A percentile compares a stretch with the other conserved stretches of the same genome.
Conservation (phyloP, 768 basidiomycete genomes). For the Cyclocybe cylindracea region DNA sequence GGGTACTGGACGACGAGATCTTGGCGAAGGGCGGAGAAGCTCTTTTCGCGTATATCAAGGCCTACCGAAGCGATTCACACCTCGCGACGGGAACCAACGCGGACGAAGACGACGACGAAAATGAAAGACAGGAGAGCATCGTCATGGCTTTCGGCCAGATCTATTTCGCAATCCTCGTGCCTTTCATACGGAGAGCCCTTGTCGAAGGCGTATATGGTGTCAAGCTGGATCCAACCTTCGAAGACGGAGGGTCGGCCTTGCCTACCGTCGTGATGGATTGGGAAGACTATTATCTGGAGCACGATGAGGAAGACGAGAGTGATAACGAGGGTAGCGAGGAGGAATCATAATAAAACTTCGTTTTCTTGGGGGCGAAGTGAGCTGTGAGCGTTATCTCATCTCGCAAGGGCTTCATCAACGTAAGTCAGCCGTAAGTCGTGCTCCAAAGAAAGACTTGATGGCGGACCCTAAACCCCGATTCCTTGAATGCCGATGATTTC, state of each 20-base stretch:
- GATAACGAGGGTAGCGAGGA: constrained; percentile 3
- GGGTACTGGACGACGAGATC: constrained; percentile 48
- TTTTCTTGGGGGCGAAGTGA: too few species aligned
- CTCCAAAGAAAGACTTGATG: too few species aligned
- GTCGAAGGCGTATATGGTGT: constrained; percentile 74
- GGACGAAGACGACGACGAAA: constrained; percentile 17
- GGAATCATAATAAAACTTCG: constrained; percentile 2
- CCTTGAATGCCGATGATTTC: too few species aligned
- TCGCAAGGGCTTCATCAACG: too few species aligned
- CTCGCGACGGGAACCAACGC: constrained; percentile 5
- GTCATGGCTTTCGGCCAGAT: constrained; percentile 51
- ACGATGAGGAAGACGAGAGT: constrained; percentile 14
- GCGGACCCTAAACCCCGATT: too few species aligned
- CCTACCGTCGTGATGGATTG: constrained; percentile 31
- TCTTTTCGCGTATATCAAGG: constrained; percentile 46
- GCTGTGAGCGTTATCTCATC: too few species aligned
- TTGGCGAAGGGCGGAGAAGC: constrained; percentile 46
- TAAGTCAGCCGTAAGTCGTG: too few species aligned
- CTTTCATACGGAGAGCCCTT: constrained; percentile 69
- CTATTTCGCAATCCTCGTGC: constrained; percentile 64
- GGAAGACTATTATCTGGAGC: constrained; percentile 31
- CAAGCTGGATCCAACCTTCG: constrained; percentile 22
- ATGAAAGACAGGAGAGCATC: constrained; percentile 33
- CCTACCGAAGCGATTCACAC: constrained; percentile 15
- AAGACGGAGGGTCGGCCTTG: constrained; percentile 19